Percentiles rank a stretch among this genome's conserved stretches.
These are phyloP conservation scores for Auricularia sp. DNA, from an alignment of 768 basidiomycete genomes.

Conservation along the genomic window DNA sequence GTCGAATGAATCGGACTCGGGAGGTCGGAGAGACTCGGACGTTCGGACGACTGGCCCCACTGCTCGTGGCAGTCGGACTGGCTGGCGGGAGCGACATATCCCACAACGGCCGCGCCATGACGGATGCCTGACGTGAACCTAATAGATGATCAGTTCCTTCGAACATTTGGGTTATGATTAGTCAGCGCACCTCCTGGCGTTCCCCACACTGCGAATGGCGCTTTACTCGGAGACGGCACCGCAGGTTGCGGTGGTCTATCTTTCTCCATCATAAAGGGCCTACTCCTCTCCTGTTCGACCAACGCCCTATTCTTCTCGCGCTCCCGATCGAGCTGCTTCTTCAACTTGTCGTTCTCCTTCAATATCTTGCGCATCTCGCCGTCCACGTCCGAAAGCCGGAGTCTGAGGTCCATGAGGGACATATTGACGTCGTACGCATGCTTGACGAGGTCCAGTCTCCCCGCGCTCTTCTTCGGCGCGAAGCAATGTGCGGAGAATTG, in stretches of 20 bases:
- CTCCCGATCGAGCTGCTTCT: background rate
- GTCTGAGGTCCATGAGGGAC: background rate
- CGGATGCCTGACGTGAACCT: too few relatives aligned
- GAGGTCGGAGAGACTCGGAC: too few relatives aligned
- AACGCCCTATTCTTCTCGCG: background rate
- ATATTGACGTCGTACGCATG: background rate
- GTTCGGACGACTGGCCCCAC: too few relatives aligned
- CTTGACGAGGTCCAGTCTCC: slow-evolving; percentile 8
- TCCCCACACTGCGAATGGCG: background rate
- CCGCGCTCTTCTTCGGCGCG: slow-evolving; percentile 20
- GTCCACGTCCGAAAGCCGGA: background rate
- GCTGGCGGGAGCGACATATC: too few relatives aligned
- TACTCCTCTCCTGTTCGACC: background rate
- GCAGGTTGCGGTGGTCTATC: background rate
- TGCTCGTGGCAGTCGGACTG: too few relatives aligned
- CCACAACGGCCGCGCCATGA: too few relatives aligned
- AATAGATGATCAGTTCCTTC: too few relatives aligned
- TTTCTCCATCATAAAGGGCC: background rate
- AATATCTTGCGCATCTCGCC: background rate
- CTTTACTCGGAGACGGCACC: background rate
- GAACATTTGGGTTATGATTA: too few relatives aligned
- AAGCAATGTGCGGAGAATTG: slow-evolving; percentile 53
- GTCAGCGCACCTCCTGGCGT: background rate
- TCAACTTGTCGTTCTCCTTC: background rate
- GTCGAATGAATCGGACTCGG: too few relatives aligned